phyloP scores from a whole-genome alignment of 495 filamentous ascomycete genomes.

The Lasiosphaeria miniovina region DNA sequence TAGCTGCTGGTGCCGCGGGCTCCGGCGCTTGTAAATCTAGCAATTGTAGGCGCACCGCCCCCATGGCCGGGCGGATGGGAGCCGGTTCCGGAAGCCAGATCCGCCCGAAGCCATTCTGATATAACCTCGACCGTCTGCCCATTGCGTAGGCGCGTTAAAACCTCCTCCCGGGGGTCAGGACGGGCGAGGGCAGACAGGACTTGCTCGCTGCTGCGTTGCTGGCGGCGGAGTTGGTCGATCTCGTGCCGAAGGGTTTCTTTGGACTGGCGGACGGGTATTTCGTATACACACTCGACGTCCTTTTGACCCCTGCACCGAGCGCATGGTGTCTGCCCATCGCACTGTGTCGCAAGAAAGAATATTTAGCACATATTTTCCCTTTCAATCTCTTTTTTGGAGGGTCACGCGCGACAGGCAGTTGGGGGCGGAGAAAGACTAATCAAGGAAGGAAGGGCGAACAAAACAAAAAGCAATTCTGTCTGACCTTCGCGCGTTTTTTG shows the following conservation, averaged over 20 bases:
- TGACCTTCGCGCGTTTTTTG: constrained; percentile 56
- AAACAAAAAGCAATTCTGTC: background rate
- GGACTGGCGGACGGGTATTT: constrained; percentile 51
- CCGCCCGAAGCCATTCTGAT: constrained; percentile 42
- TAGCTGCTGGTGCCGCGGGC: constrained; percentile 11
- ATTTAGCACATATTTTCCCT: background rate
- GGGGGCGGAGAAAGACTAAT: no score
- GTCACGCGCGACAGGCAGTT: no score
- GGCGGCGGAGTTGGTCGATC: constrained; percentile 47
- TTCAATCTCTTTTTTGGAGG: no score
- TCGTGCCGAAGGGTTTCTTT: constrained; percentile 53
- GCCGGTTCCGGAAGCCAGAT: constrained; percentile 20
- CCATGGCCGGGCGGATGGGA: constrained; percentile 8
- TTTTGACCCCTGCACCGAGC: constrained; percentile 47
- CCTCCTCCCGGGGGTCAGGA: constrained; percentile 44
- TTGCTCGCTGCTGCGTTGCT: constrained; percentile 44
- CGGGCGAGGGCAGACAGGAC: constrained; percentile 45
- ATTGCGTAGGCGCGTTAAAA: constrained; percentile 44
- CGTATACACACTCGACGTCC: constrained; percentile 50
- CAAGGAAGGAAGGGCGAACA: no score
- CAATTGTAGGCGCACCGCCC: background rate
- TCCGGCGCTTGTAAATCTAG: constrained; percentile 10
- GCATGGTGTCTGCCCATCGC: constrained; percentile 53
- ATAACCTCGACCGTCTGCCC: constrained; percentile 50
- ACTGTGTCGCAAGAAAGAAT: constrained; percentile 30